Conservation (phyloP, 345 rosid species). For the Corymbia maculata region DNA sequence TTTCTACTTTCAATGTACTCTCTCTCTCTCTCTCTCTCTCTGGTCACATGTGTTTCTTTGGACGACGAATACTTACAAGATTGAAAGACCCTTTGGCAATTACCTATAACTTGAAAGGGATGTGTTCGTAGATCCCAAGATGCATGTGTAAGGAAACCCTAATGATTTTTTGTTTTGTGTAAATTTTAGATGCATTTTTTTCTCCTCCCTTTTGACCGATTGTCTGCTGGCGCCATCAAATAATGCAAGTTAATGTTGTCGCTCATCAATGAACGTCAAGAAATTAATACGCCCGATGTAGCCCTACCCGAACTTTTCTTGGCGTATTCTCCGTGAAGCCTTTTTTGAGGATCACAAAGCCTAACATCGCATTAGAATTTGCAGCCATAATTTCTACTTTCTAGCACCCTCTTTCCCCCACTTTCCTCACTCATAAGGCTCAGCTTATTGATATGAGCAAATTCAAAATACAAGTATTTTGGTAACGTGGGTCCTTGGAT, state of each 20-base stretch:
- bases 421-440: background rate
- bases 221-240: background rate
- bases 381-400: background rate
- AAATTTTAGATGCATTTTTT: background rate
- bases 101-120: background rate
- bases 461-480: background rate
- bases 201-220: background rate
- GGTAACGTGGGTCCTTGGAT: background rate
- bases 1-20: constrained; percentile 20
- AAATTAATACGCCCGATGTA: background rate
- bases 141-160: background rate
- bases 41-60: background rate
- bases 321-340: background rate
- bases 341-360: background rate
- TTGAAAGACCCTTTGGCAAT: background rate
- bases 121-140: background rate
- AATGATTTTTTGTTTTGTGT: background rate
- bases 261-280: background rate
- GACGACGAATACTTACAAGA: background rate
- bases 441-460: background rate
- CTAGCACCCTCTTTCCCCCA: background rate
- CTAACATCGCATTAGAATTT: background rate
- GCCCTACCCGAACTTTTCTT: background rate
- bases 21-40: background rate
- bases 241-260: background rate